phyloP scores from a whole-genome alignment of 2,329 filamentous ascomycete genomes.

The Magnaporthiopsis rhizophila region DNA sequence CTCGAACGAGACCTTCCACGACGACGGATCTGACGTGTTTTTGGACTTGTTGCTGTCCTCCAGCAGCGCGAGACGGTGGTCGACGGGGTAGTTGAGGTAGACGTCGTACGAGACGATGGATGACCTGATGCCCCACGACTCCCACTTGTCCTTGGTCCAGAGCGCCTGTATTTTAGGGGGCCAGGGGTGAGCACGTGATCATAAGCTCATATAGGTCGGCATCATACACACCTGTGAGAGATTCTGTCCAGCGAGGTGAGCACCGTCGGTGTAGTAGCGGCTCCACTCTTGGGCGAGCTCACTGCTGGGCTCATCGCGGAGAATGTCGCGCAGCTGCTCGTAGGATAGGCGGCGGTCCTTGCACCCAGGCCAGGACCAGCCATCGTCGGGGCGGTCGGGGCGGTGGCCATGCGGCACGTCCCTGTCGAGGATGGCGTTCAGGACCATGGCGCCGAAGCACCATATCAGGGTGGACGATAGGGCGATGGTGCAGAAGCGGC shows the following conservation, averaged over 20 bases:
- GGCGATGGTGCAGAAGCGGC: conserved; percentile 59
- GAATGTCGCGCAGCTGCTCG: conserved; percentile 45
- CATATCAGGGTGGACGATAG: conserved; percentile 45
- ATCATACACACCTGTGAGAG: conserved; percentile 36
- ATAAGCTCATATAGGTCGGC: not conserved
- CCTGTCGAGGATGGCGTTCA: conserved; percentile 26
- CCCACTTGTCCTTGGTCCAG: conserved; percentile 70
- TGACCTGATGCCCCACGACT: conserved; percentile 59
- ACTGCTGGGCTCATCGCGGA: conserved; percentile 50
- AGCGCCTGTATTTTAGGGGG: conserved; percentile 39
- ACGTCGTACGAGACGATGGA: conserved; percentile 64
- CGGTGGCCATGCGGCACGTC: conserved; percentile 21
- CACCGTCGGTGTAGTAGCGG: conserved; percentile 67
- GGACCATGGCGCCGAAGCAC: conserved; percentile 39
- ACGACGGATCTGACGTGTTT: conserved; percentile 21
- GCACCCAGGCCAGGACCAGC: conserved; percentile 20
- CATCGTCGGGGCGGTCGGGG: conserved; percentile 20
- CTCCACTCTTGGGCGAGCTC: conserved; percentile 62
- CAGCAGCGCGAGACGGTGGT: conserved; percentile 61
- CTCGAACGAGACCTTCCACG: conserved; percentile 63
- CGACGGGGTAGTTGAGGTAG: conserved; percentile 70
- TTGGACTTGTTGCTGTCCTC: conserved; percentile 32
- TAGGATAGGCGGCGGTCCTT: conserved; percentile 28
- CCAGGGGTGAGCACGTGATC: not conserved
- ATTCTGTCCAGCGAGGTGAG: conserved; percentile 72